Percentiles rank a stretch among this genome's conserved stretches.
phyloP scores from a whole-genome alignment of 2,329 filamentous ascomycete genomes.

The Aureobasidium musti region DNA sequence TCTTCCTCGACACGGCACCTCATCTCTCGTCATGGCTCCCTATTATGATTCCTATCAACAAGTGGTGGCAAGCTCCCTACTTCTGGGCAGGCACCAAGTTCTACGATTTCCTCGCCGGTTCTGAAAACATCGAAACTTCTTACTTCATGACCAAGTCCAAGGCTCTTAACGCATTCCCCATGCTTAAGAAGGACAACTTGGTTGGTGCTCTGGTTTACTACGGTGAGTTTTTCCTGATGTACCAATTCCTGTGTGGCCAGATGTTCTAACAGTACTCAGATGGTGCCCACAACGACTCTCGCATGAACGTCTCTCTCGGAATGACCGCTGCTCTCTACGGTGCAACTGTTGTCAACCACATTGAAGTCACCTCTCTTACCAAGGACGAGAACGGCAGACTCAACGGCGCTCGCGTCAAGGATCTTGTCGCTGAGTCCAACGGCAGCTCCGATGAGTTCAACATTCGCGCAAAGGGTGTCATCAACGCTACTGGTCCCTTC shows the following conservation, averaged over 20 bases:
- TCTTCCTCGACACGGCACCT: conserved; percentile 79
- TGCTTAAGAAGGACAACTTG: conserved; percentile 77
- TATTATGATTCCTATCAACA: conserved; percentile 79
- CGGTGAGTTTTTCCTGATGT: conserved; percentile 47
- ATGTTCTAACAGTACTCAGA: conserved; percentile 51
- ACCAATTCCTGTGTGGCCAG: background rate
- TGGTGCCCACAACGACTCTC: conserved; percentile 86
- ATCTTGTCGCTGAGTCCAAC: conserved; percentile 66
- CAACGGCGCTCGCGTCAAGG: conserved; percentile 71
- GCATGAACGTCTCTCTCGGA: conserved; percentile 86
- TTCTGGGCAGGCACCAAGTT: conserved; percentile 77
- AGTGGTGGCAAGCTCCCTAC: conserved; percentile 82
- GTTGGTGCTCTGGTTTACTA: conserved; percentile 87
- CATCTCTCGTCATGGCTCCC: conserved; percentile 79
- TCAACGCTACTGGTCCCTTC: conserved; percentile 89
- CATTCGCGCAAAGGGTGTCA: conserved; percentile 75
- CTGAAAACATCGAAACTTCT: conserved; percentile 83
- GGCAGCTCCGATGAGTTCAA: conserved; percentile 65
- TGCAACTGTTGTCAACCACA: conserved; percentile 77
- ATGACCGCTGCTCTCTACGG: conserved; percentile 89
- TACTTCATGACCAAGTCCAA: conserved; percentile 87
- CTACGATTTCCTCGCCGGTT: conserved; percentile 82
- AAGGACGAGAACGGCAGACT: conserved; percentile 73
- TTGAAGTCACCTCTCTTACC: conserved; percentile 74
- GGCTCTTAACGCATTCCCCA: conserved; percentile 82